Evolutionary conservation across 2,329 filamentous ascomycete genomes (phyloP), one percentile per base, ranked within the genome.

Genomic region (Aspergillus fijiensis): DNA sequence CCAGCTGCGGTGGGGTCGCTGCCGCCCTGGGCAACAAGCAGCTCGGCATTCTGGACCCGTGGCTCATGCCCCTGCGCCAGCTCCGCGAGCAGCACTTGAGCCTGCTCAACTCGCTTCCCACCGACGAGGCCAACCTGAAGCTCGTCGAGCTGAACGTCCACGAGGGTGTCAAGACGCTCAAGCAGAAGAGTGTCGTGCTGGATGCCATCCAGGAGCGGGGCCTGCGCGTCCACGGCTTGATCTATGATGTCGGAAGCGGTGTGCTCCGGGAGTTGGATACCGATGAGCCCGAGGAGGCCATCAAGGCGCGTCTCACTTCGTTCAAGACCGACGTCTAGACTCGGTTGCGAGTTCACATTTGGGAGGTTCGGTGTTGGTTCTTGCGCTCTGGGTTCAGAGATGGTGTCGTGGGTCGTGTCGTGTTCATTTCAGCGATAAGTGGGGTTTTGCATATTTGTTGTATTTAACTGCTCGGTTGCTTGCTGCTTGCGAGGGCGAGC

Each of bases 51-150:
- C 79, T 91, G 60, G 90, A 91, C 79, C 88, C 88, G 1, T 91
- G 88, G 88, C 82, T 91, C 2, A 67, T 74, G 64, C 63, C 90
- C 77, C 90, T 91, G 70, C 85, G 88, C 60, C 88, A 91, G 73
- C 87, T 91, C 60, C 90, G 91, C 77, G 82, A 88, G 11, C 80
- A 90, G 67, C 84, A 91, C 75, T 87, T 90, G 80, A 76, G 77
- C 56, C 88, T 92, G 80, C 83, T 92, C 21, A 87, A 73, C n/a
- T 49, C 21, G 2, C 70, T 72, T 9, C 3, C 53, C n/a, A 52
- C 57, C 9, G 65, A 64, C 4, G 27, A 45, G 12, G 55, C 61
- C 2, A 45, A 69, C n/a, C 72, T 69, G 39, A 69, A 69, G 7
- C 57, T 73, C 25, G 65, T 73, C 21, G 71, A 73, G 57, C 39